These are phyloP conservation scores for Ceratobasidium sp. DNA, from an alignment of 1,284 basidiomycete genomes.

Conservation along the genomic window DNA sequence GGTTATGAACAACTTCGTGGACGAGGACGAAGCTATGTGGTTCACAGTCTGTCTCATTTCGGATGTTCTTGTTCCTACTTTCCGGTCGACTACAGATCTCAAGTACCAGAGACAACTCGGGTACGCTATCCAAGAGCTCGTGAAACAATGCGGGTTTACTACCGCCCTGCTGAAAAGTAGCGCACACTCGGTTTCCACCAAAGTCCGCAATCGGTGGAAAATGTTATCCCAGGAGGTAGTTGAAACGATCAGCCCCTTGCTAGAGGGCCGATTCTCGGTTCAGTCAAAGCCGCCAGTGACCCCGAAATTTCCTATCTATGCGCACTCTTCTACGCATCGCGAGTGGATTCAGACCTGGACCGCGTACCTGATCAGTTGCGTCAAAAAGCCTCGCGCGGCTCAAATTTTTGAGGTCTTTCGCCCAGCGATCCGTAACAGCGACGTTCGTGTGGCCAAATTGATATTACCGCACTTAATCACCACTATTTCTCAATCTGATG, in stretches of 20 bases:
- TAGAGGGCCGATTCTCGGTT: slow-evolving; percentile 78
- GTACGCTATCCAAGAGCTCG: slow-evolving; percentile 93
- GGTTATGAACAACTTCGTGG: slow-evolving; percentile 85
- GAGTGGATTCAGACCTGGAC: slow-evolving; percentile 98
- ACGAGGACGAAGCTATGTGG: slow-evolving; percentile 80
- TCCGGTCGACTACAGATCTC: slow-evolving; percentile 93
- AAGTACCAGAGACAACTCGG: slow-evolving; percentile 92
- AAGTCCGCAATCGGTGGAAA: slow-evolving; percentile 81
- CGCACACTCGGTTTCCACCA: slow-evolving; percentile 69
- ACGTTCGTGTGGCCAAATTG: slow-evolving; percentile 91
- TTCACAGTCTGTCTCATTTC: slow-evolving; percentile 91
- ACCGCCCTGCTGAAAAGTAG: slow-evolving; percentile 72
- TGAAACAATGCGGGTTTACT: slow-evolving; percentile 90
- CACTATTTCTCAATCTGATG: slow-evolving; percentile 81
- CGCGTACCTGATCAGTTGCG: slow-evolving; percentile 81
- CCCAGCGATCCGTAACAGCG: slow-evolving; percentile 85
- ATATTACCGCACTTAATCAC: slow-evolving; percentile 94
- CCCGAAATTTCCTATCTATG: slow-evolving; percentile 80
- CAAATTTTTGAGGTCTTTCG: slow-evolving; percentile 86
- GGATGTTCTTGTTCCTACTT: slow-evolving; percentile 91
- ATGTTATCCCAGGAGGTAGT: slow-evolving; percentile 85
- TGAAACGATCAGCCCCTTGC: slow-evolving; percentile 90
- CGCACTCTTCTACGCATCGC: slow-evolving; percentile 81
- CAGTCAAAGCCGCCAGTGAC: slow-evolving; percentile 54
- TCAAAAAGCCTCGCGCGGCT: slow-evolving; percentile 69